These are phyloP conservation scores for Fraxinus velutina DNA, from an alignment of 305 asterid genomes.

Conservation along the genomic window DNA sequence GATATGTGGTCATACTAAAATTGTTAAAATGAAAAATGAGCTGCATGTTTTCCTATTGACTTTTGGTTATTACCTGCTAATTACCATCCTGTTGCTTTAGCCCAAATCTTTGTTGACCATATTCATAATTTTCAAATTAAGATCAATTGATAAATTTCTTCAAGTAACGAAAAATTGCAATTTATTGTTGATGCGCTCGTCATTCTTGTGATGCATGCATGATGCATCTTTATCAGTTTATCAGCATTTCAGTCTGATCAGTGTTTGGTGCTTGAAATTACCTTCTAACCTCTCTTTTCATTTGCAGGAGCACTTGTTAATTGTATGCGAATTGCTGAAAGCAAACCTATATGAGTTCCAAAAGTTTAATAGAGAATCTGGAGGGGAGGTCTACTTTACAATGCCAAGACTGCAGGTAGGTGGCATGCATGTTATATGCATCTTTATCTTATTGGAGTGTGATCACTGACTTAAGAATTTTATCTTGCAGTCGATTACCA, in stretches of 20 bases:
- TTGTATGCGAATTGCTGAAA: constrained; percentile 93
- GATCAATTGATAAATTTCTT: not conserved
- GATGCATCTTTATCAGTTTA: not conserved
- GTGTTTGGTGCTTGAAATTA: constrained; percentile 16
- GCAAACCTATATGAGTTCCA: constrained; percentile 96
- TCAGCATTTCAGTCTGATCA: constrained; percentile 1
- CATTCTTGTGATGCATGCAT: not conserved
- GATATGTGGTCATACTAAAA: not conserved
- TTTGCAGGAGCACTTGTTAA: constrained; percentile 89
- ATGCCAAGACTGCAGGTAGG: constrained; percentile 98
- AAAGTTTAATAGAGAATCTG: constrained; percentile 94
- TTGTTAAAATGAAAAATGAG: not conserved
- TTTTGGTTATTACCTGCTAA: not conserved
- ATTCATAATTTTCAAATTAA: not conserved
- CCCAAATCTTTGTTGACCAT: not conserved
- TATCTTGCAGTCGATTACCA: constrained; percentile 76
- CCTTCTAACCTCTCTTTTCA: constrained; percentile 12
- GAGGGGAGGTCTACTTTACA: constrained; percentile 98
- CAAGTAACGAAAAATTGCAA: not conserved
- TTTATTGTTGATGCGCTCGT: not conserved
- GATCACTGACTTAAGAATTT: constrained; percentile 26
- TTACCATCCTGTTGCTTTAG: not conserved
- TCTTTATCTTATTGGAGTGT: constrained; percentile 5
- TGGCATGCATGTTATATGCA: constrained; percentile 17
- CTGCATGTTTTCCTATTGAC: not conserved